phyloP scores from a whole-genome alignment of 768 basidiomycete genomes.

The Trametes elegans region DNA sequence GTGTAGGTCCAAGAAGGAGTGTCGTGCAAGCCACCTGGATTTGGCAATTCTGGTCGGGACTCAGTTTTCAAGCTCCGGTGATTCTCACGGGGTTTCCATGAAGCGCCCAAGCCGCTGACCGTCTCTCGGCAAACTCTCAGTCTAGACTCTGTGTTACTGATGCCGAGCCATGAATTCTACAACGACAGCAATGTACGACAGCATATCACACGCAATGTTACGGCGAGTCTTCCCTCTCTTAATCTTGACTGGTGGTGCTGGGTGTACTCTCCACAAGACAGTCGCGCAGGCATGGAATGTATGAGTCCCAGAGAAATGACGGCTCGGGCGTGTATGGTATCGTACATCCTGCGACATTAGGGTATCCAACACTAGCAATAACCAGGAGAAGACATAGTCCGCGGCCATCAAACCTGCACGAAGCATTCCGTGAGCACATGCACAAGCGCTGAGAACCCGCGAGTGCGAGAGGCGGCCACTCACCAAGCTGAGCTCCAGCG shows the following conservation, averaged over 20 bases:
- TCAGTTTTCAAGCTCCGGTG: not conserved
- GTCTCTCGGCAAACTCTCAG: too few relatives aligned
- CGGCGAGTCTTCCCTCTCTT: too few relatives aligned
- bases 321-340: conserved; percentile 5
- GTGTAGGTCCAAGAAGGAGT: conserved; percentile 17
- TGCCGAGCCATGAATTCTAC: too few relatives aligned
- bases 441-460: not conserved
- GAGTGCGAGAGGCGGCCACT: conserved; percentile 21
- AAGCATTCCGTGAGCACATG: not conserved
- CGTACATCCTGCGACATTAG: conserved; percentile 18
- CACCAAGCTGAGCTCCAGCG: conserved; percentile 92
- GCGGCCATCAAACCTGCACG: conserved; percentile 21
- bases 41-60: not conserved
- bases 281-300: too few relatives aligned
- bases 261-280: too few relatives aligned
- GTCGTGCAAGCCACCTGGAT: not conserved
- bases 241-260: too few relatives aligned
- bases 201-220: too few relatives aligned
- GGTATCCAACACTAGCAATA: conserved; percentile 15
- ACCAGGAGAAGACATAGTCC: not conserved
- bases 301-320: too few relatives aligned
- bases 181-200: too few relatives aligned
- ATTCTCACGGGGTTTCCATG: not conserved
- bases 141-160: too few relatives aligned
- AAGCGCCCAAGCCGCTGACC: too few relatives aligned